These are phyloP conservation scores for Sphaerosporella brunnea DNA, from an alignment of 495 filamentous ascomycete genomes.

Conservation along the genomic window DNA sequence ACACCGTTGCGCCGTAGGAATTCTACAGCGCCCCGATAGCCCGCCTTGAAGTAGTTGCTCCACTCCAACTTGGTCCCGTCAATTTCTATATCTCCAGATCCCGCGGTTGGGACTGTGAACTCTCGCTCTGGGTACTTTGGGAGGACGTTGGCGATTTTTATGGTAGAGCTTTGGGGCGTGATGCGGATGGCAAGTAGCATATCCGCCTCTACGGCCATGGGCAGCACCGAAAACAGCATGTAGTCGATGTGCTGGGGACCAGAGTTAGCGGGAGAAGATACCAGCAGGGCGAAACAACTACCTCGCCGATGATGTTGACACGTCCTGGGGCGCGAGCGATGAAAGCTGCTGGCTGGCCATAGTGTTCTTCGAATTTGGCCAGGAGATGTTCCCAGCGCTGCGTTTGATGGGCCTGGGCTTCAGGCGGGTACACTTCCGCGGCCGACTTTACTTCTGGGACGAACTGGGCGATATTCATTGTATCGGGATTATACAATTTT, in stretches of 20 bases:
- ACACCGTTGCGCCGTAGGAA: constrained; percentile 50
- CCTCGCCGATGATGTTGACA: constrained; percentile 93
- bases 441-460: constrained; percentile 44
- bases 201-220: constrained; percentile 86
- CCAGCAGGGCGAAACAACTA: constrained; percentile 15
- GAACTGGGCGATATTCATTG: constrained; percentile 34
- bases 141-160: constrained; percentile 64
- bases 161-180: constrained; percentile 30
- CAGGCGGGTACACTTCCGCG: constrained; percentile 49
- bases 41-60: constrained; percentile 97
- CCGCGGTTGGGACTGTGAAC: constrained; percentile 46
- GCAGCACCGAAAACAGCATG: constrained; percentile 84
- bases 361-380: constrained; percentile 51
- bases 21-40: constrained; percentile 62
- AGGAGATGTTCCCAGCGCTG: constrained; percentile 57
- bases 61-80: constrained; percentile 75
- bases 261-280: constrained; percentile 4
- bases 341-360: constrained; percentile 56
- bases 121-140: constrained; percentile 58
- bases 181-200: constrained; percentile 67
- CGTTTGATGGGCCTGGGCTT: constrained; percentile 38
- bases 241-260: constrained; percentile 69
- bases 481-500: too few species aligned
- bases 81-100: constrained; percentile 53
- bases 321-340: constrained; percentile 78